Conservation (phyloP, 352 stramenopile species). For the Phytophthora kernoviae region DNA sequence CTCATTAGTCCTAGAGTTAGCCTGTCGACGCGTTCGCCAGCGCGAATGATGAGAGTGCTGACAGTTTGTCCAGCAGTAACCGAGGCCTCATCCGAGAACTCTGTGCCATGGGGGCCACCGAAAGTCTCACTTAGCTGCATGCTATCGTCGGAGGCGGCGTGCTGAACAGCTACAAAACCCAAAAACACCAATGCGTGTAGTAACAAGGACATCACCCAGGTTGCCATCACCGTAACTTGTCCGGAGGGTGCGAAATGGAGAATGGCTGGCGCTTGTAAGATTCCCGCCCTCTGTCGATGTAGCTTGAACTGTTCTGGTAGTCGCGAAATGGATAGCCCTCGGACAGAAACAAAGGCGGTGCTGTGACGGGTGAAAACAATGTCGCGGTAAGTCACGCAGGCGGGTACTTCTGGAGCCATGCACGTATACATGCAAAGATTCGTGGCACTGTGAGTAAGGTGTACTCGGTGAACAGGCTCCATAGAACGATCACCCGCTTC, state of each 20-base stretch:
- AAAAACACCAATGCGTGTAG: neutral
- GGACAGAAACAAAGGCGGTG: neutral
- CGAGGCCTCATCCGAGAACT: neutral
- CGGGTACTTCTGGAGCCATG: no score
- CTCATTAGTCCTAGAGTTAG: neutral
- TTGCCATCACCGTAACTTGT: neutral
- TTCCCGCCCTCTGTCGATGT: neutral
- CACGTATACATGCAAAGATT: no score
- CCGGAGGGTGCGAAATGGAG: neutral
- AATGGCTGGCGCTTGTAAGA: neutral
- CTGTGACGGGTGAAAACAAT: no score
- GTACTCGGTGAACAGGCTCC: no score
- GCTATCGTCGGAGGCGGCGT: neutral
- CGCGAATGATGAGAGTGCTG: neutral
- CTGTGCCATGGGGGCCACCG: neutral
- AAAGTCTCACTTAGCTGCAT: conserved; percentile 3
- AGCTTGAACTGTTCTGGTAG: neutral
- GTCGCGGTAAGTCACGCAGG: no score
- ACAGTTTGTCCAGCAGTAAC: neutral
- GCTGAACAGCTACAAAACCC: neutral
- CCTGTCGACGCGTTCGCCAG: neutral
- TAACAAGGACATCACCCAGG: neutral
- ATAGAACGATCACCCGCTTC: no score
- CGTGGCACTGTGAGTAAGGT: no score
- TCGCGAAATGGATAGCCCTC: neutral